phyloP scores from a whole-genome alignment of 768 basidiomycete species.

The Mycena galericulata region DNA sequence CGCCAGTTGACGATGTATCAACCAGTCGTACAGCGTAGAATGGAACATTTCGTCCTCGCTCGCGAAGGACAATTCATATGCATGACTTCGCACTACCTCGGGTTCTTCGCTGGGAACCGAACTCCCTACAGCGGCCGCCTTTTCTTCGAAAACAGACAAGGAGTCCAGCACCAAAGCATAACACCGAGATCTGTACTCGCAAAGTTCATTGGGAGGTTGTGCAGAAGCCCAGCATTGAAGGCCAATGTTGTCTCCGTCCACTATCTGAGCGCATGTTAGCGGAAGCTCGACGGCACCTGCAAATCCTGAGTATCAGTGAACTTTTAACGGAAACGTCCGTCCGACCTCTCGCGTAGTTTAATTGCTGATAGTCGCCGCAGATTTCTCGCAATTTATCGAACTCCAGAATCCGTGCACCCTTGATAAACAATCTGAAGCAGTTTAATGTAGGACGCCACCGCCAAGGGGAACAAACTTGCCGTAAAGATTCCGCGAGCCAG shows the following conservation, averaged over 20 bases:
- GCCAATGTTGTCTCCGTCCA: conserved; percentile 82
- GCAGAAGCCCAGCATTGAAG: conserved; percentile 83
- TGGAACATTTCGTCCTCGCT: conserved; percentile 95
- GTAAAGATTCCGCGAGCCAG: conserved; percentile 86
- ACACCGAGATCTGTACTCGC: conserved; percentile 74
- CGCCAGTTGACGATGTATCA: conserved; percentile 80
- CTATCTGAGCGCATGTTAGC: conserved; percentile 81
- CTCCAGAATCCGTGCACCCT: conserved; percentile 87
- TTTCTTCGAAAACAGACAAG: conserved; percentile 82
- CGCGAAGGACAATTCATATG: conserved; percentile 87
- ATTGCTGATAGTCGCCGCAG: conserved; percentile 87
- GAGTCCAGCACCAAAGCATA: conserved; percentile 90
- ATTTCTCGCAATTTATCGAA: conserved; percentile 89
- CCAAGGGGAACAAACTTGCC: conserved; percentile 59
- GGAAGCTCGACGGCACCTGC: conserved; percentile 89
- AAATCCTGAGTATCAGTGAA: conserved; percentile 8
- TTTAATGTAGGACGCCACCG: conserved; percentile 18
- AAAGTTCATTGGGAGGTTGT: conserved; percentile 63
- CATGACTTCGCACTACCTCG: conserved; percentile 82
- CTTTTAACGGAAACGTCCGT: neutral
- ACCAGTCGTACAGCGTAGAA: conserved; percentile 94
- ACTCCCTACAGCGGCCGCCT: conserved; percentile 41
- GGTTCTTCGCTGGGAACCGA: conserved; percentile 59
- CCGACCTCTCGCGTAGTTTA: conserved; percentile 85
- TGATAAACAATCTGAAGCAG: conserved; percentile 79